Evolutionary conservation across 805 yeast genomes (phyloP).

Genomic region (Saccharomycopsis guyanensis): DNA sequence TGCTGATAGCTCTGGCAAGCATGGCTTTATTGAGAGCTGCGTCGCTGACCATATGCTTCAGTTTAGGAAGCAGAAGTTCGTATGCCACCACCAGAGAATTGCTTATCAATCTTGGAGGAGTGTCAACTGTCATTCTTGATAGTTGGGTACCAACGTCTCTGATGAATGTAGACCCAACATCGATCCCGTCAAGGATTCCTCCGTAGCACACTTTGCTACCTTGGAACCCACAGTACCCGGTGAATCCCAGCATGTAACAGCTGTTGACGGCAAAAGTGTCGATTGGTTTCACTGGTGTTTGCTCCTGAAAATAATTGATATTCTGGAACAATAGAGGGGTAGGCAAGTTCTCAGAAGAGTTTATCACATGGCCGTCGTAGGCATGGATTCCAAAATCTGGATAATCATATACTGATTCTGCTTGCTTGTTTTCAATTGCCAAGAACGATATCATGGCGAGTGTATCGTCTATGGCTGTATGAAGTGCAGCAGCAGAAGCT

Average conservation of each 20-base stretch:
- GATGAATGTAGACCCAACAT: conserved; percentile 29
- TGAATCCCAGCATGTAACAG: conserved; percentile 27
- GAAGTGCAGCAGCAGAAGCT: not conserved
- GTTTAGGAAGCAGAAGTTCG: conserved; percentile 17
- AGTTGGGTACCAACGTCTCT: conserved; percentile 33
- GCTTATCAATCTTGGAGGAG: conserved; percentile 23
- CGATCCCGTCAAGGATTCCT: conserved; percentile 28
- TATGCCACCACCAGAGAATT: conserved; percentile 24
- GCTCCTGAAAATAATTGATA: too few species aligned
- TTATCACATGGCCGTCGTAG: conserved; percentile 3
- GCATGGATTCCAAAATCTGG: not conserved
- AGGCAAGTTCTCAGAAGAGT: not conserved
- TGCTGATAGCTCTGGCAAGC: not conserved
- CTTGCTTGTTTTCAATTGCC: conserved; percentile 9
- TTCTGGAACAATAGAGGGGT: too few species aligned
- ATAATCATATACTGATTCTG: too few species aligned
- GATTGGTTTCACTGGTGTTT: conserved; percentile 18
- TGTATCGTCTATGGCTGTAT: conserved; percentile 7
- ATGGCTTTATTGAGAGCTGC: not conserved
- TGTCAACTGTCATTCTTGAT: conserved; percentile 27
- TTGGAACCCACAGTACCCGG: conserved; percentile 29
- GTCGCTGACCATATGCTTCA: not conserved
- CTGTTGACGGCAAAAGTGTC: conserved; percentile 29
- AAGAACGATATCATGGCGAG: conserved; percentile 2
- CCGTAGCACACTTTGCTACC: conserved; percentile 22